Base-by-base conservation (phyloP, 1,284 basidiomycete species). In the Cryptococcus deneoformans region DNA sequence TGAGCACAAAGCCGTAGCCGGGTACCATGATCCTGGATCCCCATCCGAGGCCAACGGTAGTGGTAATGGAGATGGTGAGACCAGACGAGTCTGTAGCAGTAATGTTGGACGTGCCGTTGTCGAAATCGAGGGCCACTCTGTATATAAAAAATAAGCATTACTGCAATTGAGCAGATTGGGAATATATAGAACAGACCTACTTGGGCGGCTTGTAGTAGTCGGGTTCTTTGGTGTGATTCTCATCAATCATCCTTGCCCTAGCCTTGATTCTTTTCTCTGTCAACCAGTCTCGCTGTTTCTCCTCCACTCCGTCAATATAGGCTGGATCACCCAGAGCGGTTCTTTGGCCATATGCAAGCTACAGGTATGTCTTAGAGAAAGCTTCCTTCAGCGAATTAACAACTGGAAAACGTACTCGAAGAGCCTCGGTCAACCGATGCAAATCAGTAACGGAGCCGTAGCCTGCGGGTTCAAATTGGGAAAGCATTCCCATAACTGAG, bases 11-110 rank as follows among this genome's bases (percentile, higher is more conserved):
- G 14, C 75, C 73, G 14, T 54, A 66, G 3, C 62, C 67, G 8
- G 73, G 72, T 11, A 75, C 72, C 57, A 76, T 71, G 55, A 77
- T 76, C 37, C 63, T 59, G 11, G 67, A 69, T n/a, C 71, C 75
- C 64, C 66, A 77, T 38, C 60, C 61, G 43, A 69, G 62, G 35
- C 72, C 72, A 20, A 77, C 65, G 8, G 75, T 75, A 1, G 75
- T 76, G 0, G 75, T 77, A 34, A 77, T 54, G 5, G 68, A 70
- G 42, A 73, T 61, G 14, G 72, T 65, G 16, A 70, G 51, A 0
- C 75, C 75, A 10, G 46, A 46, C n/a, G 57, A 60, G 56, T 76
- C 76, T 10, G 71, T 68, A 1, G 64, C 68, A 4, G 72, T 70
- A 53, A 77, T 72, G 47, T 75, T 70, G 7, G 69, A 71, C 8